Evolutionary conservation across 306 rosid genomes (phyloP), one percentile per base, ranked within the genome.

Genomic region (Malus fusca): DNA sequence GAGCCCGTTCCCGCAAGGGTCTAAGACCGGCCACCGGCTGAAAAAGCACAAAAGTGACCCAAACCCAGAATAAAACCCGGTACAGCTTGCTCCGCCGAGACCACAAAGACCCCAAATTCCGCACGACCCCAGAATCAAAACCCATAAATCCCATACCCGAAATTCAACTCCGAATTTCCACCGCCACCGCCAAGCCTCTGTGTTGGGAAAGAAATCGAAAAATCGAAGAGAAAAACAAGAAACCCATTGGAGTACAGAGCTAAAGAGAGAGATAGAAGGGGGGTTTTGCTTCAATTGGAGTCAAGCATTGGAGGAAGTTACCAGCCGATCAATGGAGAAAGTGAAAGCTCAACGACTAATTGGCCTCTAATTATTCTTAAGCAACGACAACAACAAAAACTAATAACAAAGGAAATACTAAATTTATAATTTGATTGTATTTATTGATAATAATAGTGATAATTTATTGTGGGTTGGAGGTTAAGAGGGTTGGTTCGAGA

Each of bases 1-100:
- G 89, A 83, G 92, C 80, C 75, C 89, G 85, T 74, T 95, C 99
- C 86, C 99, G 82, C 28, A 95, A 84, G 22, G 99, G 99, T 84
- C 99, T 89, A 64, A 95, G 82, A 79, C 90, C 90, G 19, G 73
- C 87, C 83, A 79, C 97, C 46, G 96, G 91, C 87, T 72, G 83
- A 42, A 77, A 73, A 79, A 88, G 77, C 81, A 92, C 68, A 52
- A 84, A 35, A 69, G 82, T 78, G 72, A 77, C 62, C 77, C 81
- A 86, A 53, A 80, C 73, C 31, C 93, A 82, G 81, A 85, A 78
- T 44, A 83, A 64, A 77, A 80, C 72, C 69, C 78, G 73, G 65
- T 69, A 70, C 59, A 85, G 71, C 61, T 78, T 78, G 75, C 78
- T 82, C 74, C 80, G 70, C 81, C 60, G 77, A 73, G 68, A 77